Evolutionary conservation across 805 yeast genomes (phyloP).

Genomic region (Sugiyamaella qingdaonensis): DNA sequence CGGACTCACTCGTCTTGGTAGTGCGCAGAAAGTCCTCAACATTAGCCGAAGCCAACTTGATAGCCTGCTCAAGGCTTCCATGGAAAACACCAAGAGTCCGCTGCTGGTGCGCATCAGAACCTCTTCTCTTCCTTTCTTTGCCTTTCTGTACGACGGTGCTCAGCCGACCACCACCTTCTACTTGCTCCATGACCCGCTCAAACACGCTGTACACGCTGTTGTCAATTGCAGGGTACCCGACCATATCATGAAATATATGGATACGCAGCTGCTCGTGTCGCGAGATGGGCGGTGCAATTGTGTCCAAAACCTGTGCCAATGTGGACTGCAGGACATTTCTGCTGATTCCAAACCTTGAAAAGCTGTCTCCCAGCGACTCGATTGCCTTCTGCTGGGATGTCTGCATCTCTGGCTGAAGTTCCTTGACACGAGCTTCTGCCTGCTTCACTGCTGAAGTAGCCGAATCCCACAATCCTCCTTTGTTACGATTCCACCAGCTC

Average conservation of each 20-base stretch:
- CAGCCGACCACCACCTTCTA: slow-evolving; percentile 64
- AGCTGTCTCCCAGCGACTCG: slow-evolving; percentile 15
- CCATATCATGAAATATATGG: slow-evolving; percentile 44
- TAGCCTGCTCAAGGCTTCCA: slow-evolving; percentile 80
- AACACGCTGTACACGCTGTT: slow-evolving; percentile 48
- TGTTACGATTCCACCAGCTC: slow-evolving; percentile 36
- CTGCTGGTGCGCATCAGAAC: slow-evolving; percentile 31
- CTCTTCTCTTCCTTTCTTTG: slow-evolving; percentile 35
- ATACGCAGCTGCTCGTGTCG: slow-evolving; percentile 41
- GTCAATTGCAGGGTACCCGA: slow-evolving; percentile 46
- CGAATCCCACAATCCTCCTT: slow-evolving; percentile 38
- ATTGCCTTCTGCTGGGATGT: slow-evolving; percentile 22
- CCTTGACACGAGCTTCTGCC: slow-evolving; percentile 40
- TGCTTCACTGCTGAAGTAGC: slow-evolving; percentile 38
- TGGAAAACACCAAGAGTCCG: slow-evolving; percentile 63
- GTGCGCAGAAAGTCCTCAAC: slow-evolving; percentile 61
- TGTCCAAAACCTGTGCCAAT: slow-evolving; percentile 36
- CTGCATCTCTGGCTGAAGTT: slow-evolving; percentile 34
- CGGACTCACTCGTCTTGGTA: slow-evolving; percentile 11
- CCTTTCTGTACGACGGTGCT: slow-evolving; percentile 48
- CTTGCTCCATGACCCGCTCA: slow-evolving; percentile 57
- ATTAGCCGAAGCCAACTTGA: slow-evolving; percentile 82
- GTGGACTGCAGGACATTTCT: slow-evolving; percentile 29
- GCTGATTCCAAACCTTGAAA: slow-evolving; percentile 19
- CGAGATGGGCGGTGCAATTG: slow-evolving; percentile 43